Conservation (phyloP, 768 basidiomycete species). For the Mycena venus region DNA sequence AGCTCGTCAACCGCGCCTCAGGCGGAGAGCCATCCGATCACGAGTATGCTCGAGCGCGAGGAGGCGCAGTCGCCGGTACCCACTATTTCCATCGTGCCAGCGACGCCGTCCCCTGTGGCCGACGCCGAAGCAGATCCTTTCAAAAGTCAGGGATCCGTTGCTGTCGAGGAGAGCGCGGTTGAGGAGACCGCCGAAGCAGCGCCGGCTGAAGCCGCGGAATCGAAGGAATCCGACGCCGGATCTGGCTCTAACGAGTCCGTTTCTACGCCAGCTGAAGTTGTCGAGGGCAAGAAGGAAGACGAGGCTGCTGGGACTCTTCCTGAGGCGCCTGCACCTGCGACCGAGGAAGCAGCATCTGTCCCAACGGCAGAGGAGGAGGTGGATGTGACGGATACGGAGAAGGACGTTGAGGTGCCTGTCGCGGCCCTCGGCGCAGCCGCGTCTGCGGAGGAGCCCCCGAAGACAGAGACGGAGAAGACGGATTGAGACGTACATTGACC, state of each 20-base stretch:
- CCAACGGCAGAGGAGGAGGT: slow-evolving; percentile 5
- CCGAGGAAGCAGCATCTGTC: not conserved
- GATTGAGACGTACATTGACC: no score
- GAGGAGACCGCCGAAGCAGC: not conserved
- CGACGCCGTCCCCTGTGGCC: not conserved
- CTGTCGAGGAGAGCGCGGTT: not conserved
- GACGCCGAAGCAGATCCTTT: not conserved
- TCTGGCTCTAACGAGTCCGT: no score
- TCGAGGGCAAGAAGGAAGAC: not conserved
- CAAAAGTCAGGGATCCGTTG: no score
- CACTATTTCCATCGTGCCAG: not conserved
- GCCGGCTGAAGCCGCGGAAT: not conserved
- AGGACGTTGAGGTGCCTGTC: not conserved
- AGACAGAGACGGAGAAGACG: not conserved
- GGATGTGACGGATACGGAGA: slow-evolving; percentile 9
- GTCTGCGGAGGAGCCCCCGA: not conserved
- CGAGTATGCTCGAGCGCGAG: not conserved
- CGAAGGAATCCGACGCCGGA: no score
- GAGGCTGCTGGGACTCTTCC: not conserved
- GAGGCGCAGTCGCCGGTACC: not conserved
- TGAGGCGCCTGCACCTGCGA: not conserved
- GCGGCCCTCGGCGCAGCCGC: not conserved
- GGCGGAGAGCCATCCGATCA: no score
- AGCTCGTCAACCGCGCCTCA: not conserved
- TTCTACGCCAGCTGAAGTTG: no score